Percentiles rank a stretch among this genome's conserved stretches.
Conservation (phyloP, 352 stramenopile species). For the Pythium diclinum region DNA sequence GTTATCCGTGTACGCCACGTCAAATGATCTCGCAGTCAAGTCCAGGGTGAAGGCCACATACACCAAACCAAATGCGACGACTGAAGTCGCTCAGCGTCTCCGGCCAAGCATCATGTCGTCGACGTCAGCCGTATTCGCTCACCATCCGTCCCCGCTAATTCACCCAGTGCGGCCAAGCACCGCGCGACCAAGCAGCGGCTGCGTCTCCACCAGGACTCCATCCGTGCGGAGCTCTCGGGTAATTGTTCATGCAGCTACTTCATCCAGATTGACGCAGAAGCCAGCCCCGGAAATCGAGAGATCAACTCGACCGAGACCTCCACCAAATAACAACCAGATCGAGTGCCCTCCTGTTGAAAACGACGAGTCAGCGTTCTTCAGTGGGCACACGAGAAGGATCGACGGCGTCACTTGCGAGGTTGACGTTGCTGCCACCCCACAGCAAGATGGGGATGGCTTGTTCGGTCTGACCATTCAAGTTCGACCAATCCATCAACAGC, state of each 20-base stretch:
- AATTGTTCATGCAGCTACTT: not conserved
- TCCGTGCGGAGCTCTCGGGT: not conserved
- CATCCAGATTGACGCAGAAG: not conserved
- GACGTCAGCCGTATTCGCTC: not conserved
- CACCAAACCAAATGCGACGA: not conserved
- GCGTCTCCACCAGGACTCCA: not conserved
- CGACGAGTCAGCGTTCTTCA: not conserved
- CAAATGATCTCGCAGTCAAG: slow-evolving; percentile 7
- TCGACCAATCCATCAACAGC: not conserved
- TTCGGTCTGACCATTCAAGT: not conserved
- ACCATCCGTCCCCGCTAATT: not conserved
- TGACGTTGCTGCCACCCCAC: not conserved
- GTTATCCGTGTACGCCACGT: slow-evolving; percentile 30
- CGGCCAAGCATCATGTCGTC: not conserved
- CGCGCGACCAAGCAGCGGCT: not conserved
- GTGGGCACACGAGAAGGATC: not conserved
- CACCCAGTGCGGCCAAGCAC: not conserved
- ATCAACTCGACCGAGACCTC: not conserved
- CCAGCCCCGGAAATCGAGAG: not conserved
- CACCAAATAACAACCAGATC: not conserved
- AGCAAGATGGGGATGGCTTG: not conserved
- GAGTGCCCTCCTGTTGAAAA: not conserved
- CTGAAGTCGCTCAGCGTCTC: not conserved
- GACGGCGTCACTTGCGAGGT: slow-evolving; percentile 12
- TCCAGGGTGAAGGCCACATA: not conserved